phyloP scores from a whole-genome alignment of 2,329 filamentous ascomycete genomes.

The Sordariomycetes sp. region DNA sequence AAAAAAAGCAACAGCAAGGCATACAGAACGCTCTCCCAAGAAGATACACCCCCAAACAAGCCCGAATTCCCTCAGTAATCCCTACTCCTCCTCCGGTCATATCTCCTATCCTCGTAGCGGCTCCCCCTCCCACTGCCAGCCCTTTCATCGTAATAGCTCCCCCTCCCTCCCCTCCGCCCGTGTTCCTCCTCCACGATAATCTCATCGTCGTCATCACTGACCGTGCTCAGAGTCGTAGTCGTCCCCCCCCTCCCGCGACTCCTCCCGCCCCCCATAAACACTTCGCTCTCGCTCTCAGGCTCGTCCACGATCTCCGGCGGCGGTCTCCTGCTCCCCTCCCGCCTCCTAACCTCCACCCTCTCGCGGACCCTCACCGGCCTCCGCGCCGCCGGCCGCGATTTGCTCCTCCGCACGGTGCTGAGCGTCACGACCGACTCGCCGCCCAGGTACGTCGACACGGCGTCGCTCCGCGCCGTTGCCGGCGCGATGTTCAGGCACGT shows the following conservation, averaged over 20 bases:
- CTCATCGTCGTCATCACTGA: conserved; percentile 24
- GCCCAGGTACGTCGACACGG: conserved; percentile 10
- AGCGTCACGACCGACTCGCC: conserved; percentile 12
- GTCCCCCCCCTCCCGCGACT: background rate
- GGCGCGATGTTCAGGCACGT: conserved; percentile 33
- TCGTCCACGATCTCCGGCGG: conserved; percentile 16
- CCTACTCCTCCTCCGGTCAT: background rate
- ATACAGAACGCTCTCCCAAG: background rate
- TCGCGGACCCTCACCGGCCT: conserved; percentile 4
- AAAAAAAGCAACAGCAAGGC: background rate
- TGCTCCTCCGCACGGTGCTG: conserved; percentile 3
- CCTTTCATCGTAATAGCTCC: conserved; percentile 10
- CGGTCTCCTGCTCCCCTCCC: conserved; percentile 18
- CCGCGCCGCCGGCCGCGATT: background rate
- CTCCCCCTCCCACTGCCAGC: conserved; percentile 11
- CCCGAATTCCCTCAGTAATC: background rate
- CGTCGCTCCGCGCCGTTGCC: conserved; percentile 10
- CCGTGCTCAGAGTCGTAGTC: conserved; percentile 8
- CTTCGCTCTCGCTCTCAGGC: conserved; percentile 8
- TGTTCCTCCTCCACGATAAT: conserved; percentile 24
- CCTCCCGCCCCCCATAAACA: conserved; percentile 8
- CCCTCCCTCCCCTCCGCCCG: conserved; percentile 8
- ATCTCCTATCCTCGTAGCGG: background rate
- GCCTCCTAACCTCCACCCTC: conserved; percentile 6
- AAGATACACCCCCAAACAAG: background rate